Evolutionary conservation across 1,284 basidiomycete species (phyloP), one percentile per base, ranked within the genome.

Genomic region (Inonotus obliquus): DNA sequence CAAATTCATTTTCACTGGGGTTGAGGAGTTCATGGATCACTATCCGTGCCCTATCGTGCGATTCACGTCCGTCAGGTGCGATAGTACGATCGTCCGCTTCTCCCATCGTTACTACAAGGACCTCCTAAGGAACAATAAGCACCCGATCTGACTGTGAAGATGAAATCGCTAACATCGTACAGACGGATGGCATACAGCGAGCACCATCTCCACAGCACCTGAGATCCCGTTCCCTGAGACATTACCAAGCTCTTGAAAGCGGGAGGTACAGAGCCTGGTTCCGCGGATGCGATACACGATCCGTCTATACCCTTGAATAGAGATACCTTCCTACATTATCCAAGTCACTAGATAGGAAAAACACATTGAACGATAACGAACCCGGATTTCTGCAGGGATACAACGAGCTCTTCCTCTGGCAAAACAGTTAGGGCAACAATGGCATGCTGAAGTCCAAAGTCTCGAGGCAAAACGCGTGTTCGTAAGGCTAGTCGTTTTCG

Each of bases 351-450:
- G 35, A 45, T 13, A 29, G 23, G 32, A 9, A 32, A 4, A 32
- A 54, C 29, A 35, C 51, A 19, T n/a, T 27, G 27, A 52, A 54
- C 41, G 29, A 27, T 41, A n/a, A 70, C 74, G 71, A 66, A 86
- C 85, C 85, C 85, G 57, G 77, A 75, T 65, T 78, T 74, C 59
- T 85, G 83, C 32, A 90, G 69, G 32, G 79, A 79, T 1, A 81
- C 71, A 49, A 87, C 64, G 53, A 80, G 71, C 11, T 73, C 66
- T 17, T 74, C 72, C 35, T 75, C 72, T n/a, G 78, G 72, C 19
- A 85, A 70, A 17, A 77, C 56, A 25, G 77, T 69, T 45, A 87
- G 67, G 37, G 77, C 76, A 37, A 78, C 74, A 1, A 86, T 74
- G 13, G 77, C 69, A 59, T 76, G 72, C 3, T 72, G 71, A 25